Conservation (phyloP, 2,329 filamentous ascomycete genomes). For the Coleophoma crateriformis region DNA sequence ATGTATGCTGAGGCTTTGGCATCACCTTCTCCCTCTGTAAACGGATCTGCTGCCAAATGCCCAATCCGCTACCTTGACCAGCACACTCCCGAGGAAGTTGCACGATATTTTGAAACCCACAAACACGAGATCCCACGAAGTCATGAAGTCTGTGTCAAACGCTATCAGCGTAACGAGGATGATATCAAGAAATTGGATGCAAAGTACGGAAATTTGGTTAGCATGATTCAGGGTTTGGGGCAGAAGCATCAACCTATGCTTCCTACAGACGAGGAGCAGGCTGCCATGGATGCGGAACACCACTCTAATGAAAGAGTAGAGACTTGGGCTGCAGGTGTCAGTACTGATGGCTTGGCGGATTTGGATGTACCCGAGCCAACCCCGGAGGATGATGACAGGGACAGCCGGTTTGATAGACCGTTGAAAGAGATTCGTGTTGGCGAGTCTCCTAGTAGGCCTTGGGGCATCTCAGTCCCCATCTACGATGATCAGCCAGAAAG, state of each 20-base stretch:
- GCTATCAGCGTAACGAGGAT: slow-evolving; percentile 82
- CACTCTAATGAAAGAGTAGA: slow-evolving; percentile 68
- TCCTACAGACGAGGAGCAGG: slow-evolving; percentile 46
- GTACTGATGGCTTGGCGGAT: slow-evolving; percentile 41
- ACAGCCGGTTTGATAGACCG: slow-evolving; percentile 75
- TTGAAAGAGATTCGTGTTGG: slow-evolving; percentile 88
- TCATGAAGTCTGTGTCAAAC: slow-evolving; percentile 85
- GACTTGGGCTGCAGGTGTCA: slow-evolving; percentile 79
- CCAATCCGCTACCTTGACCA: slow-evolving; percentile 91
- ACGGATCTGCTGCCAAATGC: slow-evolving; percentile 61
- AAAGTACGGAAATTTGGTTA: slow-evolving; percentile 81
- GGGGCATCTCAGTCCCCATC: slow-evolving; percentile 80
- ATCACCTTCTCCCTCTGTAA: slow-evolving; percentile 37
- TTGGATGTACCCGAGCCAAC: slow-evolving; percentile 31
- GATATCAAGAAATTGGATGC: slow-evolving; percentile 85
- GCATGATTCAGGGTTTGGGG: slow-evolving; percentile 89
- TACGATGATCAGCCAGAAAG: slow-evolving; percentile 36
- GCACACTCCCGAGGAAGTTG: slow-evolving; percentile 88
- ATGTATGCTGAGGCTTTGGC: slow-evolving; percentile 52
- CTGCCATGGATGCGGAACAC: slow-evolving; percentile 36
- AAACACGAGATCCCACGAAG: slow-evolving; percentile 93
- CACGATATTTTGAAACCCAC: slow-evolving; percentile 88
- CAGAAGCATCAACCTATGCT: slow-evolving; percentile 85
- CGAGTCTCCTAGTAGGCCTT: slow-evolving; percentile 87
- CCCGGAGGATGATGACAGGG: slow-evolving; percentile 45